These are phyloP conservation scores for Phlebiopsis flavidoalba DNA, from an alignment of 768 basidiomycete species.

Conservation along the genomic window DNA sequence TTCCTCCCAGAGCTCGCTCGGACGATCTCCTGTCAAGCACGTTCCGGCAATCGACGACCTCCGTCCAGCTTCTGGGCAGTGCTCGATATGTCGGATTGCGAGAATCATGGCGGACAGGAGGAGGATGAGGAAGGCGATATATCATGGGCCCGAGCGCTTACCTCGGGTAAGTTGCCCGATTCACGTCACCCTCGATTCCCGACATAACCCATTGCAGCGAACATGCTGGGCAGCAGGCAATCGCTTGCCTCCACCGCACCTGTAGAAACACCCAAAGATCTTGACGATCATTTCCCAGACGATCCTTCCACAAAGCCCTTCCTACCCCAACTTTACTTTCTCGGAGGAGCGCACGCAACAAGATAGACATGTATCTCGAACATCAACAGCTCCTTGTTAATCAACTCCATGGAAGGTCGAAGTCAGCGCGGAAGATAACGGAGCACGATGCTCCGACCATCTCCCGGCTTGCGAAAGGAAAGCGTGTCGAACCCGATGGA, in stretches of 20 bases:
- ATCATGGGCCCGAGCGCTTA: conserved; percentile 72
- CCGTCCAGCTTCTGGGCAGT: conserved; percentile 64
- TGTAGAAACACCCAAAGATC: conserved; percentile 43
- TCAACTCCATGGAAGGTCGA: conserved; percentile 79
- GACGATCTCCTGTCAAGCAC: conserved; percentile 49
- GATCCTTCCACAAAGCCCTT: conserved; percentile 17
- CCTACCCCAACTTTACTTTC: conserved; percentile 33
- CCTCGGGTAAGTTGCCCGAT: conserved; percentile 6
- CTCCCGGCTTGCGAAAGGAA: neutral
- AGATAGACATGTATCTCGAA: conserved; percentile 27
- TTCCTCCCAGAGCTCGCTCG: conserved; percentile 24
- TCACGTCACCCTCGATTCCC: neutral
- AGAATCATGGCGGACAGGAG: neutral
- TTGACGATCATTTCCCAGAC: conserved; percentile 32
- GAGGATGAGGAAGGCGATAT: conserved; percentile 62
- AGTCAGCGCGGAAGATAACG: conserved; percentile 46
- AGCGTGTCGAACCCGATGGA: conserved; percentile 25
- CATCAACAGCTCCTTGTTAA: conserved; percentile 38
- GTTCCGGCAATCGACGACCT: conserved; percentile 72
- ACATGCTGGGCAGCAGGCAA: conserved; percentile 35
- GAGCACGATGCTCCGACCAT: conserved; percentile 14
- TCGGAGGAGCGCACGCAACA: conserved; percentile 37
- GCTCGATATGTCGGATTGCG: neutral
- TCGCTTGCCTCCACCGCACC: conserved; percentile 31
- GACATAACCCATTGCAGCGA: conserved; percentile 29